Evolutionary conservation across 2,329 filamentous ascomycete genomes (phyloP).

Genomic region (Fusarium stilboides): DNA sequence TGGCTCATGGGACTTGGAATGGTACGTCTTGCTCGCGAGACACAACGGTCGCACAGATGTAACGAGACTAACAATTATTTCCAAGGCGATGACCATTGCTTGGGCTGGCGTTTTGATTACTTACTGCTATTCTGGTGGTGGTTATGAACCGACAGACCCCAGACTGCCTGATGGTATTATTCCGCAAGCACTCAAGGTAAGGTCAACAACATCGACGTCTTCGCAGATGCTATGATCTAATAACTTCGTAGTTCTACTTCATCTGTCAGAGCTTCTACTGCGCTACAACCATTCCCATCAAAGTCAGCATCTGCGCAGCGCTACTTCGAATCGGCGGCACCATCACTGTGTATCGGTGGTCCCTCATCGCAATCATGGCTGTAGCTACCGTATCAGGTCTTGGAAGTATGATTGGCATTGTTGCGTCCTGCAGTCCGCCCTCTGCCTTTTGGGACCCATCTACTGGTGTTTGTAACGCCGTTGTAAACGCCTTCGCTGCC

Average conservation of each 20-base stretch:
- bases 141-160: conserved; percentile 4
- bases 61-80: too few species aligned
- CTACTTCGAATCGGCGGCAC: conserved; percentile 18
- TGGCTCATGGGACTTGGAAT: conserved; percentile 12
- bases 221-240: not conserved
- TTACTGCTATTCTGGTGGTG: conserved; percentile 3
- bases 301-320: conserved; percentile 24
- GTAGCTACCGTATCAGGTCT: conserved; percentile 1
- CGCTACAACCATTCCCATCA: conserved; percentile 11
- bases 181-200: conserved; percentile 1
- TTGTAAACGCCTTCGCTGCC: conserved; percentile 16
- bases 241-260: conserved; percentile 4
- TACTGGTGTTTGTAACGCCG: conserved; percentile 4
- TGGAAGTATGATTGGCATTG: conserved; percentile 22
- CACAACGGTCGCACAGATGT: too few species aligned
- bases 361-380: conserved; percentile 12
- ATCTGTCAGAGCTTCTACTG: conserved; percentile 22
- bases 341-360: not conserved
- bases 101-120: conserved; percentile 7
- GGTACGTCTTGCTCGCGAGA: not conserved
- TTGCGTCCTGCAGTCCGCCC: conserved; percentile 15
- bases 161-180: not conserved
- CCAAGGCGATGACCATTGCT: conserved; percentile 9
- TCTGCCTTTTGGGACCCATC: conserved; percentile 13
- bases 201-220: too few species aligned